Evolutionary conservation across 768 basidiomycete genomes (phyloP), one percentile per base, ranked within the genome.

Genomic region (Boletus subcaerulescens): DNA sequence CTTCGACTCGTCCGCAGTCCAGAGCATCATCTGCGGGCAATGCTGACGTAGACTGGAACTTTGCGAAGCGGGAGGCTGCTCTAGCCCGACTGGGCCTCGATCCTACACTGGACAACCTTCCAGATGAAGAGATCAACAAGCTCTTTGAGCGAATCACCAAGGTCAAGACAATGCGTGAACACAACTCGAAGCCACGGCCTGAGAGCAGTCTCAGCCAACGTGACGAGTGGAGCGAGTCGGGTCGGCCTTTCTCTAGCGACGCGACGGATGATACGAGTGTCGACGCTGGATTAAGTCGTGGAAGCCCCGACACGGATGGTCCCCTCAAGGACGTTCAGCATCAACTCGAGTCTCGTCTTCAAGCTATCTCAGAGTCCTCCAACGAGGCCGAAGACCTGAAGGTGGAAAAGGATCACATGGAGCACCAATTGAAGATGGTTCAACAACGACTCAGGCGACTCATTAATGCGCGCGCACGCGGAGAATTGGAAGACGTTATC

Each of bases 61-160:
- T 86, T 70, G 97, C 97, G 7, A 90, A 91, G 68, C 83, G 94
- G 9, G 97, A 99, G 72, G 94, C 94, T 6, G 95, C 93, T 4
- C 78, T 94, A 36, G 89, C 91, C 2, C 80, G 88, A 45, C 77
- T 97, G 17, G 94, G 94, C 4, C 72, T 91, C 33, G 92, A 96
- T 63, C 92, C 96, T 15, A 82, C 90, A 14, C 79, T 99, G 24
- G 93, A 98, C 70, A 91, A 88, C 63, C 80, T 99, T 22, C 92
- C 91, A 0, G 96, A 99, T 70, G 91, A 94, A 56, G 96, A 98
- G 66, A 78, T 99, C 47, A 92, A 93, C 77, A 92, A 89, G 63
- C 77, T 96, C 29, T 98, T 87, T 69, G 91, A 98, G 73, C 91
- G 93, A 74, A 96, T 98, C 65, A 87, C 93, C 33, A 91, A 89